These are phyloP conservation scores for Botrytis pseudocinerea DNA, from an alignment of 2,329 filamentous ascomycete genomes.

Conservation along the genomic window DNA sequence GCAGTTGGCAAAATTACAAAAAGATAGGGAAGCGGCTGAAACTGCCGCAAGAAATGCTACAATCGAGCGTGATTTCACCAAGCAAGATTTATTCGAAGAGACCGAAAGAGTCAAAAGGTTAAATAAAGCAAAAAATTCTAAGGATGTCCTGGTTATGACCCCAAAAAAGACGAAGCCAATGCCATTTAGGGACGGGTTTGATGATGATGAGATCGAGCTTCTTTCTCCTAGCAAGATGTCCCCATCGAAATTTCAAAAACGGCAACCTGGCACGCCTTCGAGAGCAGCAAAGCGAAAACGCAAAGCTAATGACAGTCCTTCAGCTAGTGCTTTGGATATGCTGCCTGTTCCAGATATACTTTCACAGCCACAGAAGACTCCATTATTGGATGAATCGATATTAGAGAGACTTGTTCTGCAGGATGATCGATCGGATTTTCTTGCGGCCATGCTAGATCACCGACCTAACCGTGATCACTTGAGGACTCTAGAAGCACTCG, in stretches of 20 bases:
- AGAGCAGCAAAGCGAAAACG: slow-evolving; percentile 68
- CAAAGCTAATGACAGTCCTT: slow-evolving; percentile 63
- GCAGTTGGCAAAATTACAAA: slow-evolving; percentile 62
- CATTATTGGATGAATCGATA: slow-evolving; percentile 40
- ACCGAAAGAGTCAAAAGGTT: slow-evolving; percentile 43
- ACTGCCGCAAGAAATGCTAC: slow-evolving; percentile 64
- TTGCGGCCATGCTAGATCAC: slow-evolving; percentile 41
- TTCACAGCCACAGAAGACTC: slow-evolving; percentile 10
- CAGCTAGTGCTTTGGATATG: slow-evolving; percentile 52
- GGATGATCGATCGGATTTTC: slow-evolving; percentile 46
- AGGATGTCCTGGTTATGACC: slow-evolving; percentile 52
- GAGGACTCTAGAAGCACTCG: slow-evolving; percentile 67
- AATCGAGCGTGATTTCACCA: slow-evolving; percentile 71
- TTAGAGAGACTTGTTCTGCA: slow-evolving; percentile 44
- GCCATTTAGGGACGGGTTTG: slow-evolving; percentile 73
- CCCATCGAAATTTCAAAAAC: slow-evolving; percentile 46
- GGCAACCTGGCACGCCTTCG: slow-evolving; percentile 56
- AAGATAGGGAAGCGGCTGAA: slow-evolving; percentile 62
- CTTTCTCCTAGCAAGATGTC: slow-evolving; percentile 51
- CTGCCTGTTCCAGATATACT: slow-evolving; percentile 31
- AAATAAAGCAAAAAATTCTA: slow-evolving; percentile 47
- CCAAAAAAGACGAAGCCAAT: slow-evolving; percentile 58
- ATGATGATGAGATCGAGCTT: slow-evolving; percentile 53
- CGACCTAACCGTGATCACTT: slow-evolving; percentile 49
- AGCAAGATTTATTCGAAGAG: slow-evolving; percentile 68